A percentile compares a stretch with the other conserved stretches of the same genome.
Conservation (phyloP, 345 rosid genomes). For the Eucalyptus sp. region DNA sequence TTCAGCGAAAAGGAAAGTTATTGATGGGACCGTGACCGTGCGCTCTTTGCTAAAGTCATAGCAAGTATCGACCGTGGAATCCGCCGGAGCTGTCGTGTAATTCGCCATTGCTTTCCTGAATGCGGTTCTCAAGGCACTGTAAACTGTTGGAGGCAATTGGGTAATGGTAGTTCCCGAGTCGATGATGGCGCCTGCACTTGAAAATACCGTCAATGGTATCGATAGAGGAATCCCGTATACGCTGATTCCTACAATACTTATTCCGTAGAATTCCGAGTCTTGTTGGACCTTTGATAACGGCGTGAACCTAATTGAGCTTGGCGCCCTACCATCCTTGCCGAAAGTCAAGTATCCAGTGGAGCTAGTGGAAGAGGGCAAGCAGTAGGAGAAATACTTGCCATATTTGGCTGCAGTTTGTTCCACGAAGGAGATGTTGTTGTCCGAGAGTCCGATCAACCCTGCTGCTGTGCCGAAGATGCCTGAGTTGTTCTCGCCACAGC, state of each 20-base stretch:
- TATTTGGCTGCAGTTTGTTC: conserved; percentile 3
- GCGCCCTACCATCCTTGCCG: neutral
- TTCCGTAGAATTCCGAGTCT: conserved; percentile 2
- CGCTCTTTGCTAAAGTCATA: conserved; percentile 1
- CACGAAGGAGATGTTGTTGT: neutral
- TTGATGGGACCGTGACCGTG: neutral
- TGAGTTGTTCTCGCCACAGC: conserved; percentile 6
- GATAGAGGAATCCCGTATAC: neutral
- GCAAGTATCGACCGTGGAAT: conserved; percentile 8
- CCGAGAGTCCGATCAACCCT: neutral
- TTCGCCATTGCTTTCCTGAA: conserved; percentile 1
- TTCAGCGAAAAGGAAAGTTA: neutral
- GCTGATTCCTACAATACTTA: neutral
- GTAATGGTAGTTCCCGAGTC: conserved; percentile 20
- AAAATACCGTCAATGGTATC: neutral
- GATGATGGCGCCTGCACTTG: neutral
- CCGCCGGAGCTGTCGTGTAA: neutral
- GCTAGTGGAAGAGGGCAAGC: conserved; percentile 13
- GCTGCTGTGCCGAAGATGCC: neutral
- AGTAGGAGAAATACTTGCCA: conserved; percentile 7
- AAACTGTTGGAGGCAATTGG: conserved; percentile 9
- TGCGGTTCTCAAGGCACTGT: neutral
- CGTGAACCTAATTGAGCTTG: neutral
- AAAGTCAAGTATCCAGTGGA: conserved; percentile 8
- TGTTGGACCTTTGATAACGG: neutral